A percentile compares a stretch with the other conserved stretches of the same genome.
These are phyloP conservation scores for Trifolium repens DNA, from an alignment of 306 rosid species.

Conservation along the genomic window DNA sequence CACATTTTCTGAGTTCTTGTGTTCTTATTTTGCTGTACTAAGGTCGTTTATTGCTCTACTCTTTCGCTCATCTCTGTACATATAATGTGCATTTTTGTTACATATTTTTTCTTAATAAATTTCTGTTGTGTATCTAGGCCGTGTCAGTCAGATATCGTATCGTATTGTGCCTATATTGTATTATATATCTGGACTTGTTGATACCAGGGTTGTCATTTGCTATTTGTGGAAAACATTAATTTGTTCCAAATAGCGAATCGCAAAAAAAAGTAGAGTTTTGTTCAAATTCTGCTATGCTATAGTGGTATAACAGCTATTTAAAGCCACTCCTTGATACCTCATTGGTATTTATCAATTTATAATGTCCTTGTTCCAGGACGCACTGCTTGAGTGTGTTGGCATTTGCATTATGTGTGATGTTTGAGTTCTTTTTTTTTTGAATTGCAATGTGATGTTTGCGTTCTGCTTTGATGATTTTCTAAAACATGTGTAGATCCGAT, in stretches of 20 bases:
- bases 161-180: background rate
- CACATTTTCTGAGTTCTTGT: too few relatives aligned
- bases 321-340: background rate
- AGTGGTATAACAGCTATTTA: background rate
- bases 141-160: background rate
- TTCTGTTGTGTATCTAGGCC: background rate
- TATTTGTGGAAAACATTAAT: too few relatives aligned
- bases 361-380: background rate
- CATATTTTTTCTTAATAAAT: background rate
- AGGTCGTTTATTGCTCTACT: too few relatives aligned
- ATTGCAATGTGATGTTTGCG: background rate
- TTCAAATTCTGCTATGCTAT: too few relatives aligned
- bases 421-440: background rate
- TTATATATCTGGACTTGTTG: background rate
- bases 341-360: constrained; percentile 8
- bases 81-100: background rate
- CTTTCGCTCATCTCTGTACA: too few relatives aligned
- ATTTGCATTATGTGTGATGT: background rate
- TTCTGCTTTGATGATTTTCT: constrained; percentile 5
- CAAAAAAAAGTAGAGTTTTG: too few relatives aligned
- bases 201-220: background rate
- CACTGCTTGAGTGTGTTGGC: background rate
- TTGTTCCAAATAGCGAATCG: too few relatives aligned
- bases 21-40: too few relatives aligned
- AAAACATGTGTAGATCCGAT: constrained; percentile 7